A percentile compares a stretch with the other conserved stretches of the same genome.
Evolutionary conservation across 148 eudicot species (phyloP).

Genomic region (Chenopodium formosanum): DNA sequence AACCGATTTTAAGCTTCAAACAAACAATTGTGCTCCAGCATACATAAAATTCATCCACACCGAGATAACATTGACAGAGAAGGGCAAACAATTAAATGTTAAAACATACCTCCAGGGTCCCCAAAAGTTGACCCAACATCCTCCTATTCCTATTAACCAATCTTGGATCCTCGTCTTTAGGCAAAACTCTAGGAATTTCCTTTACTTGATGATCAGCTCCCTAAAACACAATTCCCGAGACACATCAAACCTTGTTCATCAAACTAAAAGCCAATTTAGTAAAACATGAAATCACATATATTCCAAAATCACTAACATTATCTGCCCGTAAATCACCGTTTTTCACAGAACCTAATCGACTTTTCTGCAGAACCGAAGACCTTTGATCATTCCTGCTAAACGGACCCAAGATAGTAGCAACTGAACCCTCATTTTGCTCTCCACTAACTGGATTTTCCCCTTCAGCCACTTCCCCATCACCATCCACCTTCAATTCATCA

Average conservation of each 20-base stretch:
- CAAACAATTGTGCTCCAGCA: not conserved
- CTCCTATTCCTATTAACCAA: conserved; percentile 79
- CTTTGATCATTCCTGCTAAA: conserved; percentile 41
- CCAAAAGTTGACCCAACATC: conserved; percentile 87
- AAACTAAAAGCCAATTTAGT: not conserved
- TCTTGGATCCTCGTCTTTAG: conserved; percentile 78
- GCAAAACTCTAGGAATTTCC: conserved; percentile 71
- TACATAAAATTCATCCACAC: not conserved
- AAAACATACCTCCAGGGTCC: conserved; percentile 77
- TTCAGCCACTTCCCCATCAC: conserved; percentile 64
- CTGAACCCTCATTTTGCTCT: conserved; percentile 37
- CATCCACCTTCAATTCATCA: conserved; percentile 57
- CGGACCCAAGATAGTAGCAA: conserved; percentile 16
- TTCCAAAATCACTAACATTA: conserved; percentile 40
- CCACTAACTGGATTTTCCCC: conserved; percentile 32
- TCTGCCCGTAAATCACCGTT: conserved; percentile 47
- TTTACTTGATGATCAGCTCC: conserved; percentile 59
- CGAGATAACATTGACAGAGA: not conserved
- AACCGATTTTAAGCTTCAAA: not conserved
- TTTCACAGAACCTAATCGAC: conserved; percentile 30
- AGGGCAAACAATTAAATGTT: not conserved
- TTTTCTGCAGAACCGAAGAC: conserved; percentile 35
- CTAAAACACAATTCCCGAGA: conserved; percentile 32
- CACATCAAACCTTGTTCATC: not conserved
- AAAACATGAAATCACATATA: not conserved